Evolutionary conservation across 2,329 filamentous ascomycete genomes (phyloP).

Genomic region (Zarea fungicola): DNA sequence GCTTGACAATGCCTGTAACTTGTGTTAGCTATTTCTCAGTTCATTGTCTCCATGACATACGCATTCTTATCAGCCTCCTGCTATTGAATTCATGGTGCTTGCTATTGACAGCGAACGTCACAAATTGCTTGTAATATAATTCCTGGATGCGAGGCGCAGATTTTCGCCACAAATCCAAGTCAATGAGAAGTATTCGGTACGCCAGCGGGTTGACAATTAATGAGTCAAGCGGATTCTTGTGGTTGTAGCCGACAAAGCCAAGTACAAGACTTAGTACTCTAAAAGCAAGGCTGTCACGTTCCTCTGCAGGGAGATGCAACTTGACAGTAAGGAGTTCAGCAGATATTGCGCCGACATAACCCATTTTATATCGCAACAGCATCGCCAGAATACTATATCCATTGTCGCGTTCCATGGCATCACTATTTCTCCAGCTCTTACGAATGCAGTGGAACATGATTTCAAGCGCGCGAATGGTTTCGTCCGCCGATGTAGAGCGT

Average conservation of each 20-base stretch:
- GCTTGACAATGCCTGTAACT: constrained; percentile 73
- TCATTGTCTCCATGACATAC: constrained; percentile 47
- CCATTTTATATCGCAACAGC: constrained; percentile 78
- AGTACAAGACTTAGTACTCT: constrained; percentile 72
- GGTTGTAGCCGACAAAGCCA: constrained; percentile 83
- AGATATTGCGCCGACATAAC: constrained; percentile 36
- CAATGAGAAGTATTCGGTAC: constrained; percentile 85
- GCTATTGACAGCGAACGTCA: constrained; percentile 81
- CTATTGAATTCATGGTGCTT: constrained; percentile 91
- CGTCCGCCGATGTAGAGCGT: constrained; percentile 62
- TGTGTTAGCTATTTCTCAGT: constrained; percentile 15
- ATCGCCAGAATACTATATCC: constrained; percentile 86
- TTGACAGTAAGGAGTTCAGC: constrained; percentile 30
- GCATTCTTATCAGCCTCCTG: constrained; percentile 80
- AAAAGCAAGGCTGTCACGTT: constrained; percentile 51
- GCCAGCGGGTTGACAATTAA: constrained; percentile 95
- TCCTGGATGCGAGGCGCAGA: constrained; percentile 72
- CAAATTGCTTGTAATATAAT: constrained; percentile 89
- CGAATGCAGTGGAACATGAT: constrained; percentile 82
- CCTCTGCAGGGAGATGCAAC: constrained; percentile 44
- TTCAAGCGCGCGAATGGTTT: constrained; percentile 70
- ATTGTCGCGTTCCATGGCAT: constrained; percentile 94
- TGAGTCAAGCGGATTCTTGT: constrained; percentile 72
- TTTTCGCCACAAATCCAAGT: constrained; percentile 88
- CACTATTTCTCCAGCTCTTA: constrained; percentile 94